A percentile compares a stretch with the other conserved stretches of the same genome.
These are phyloP conservation scores for Penicillium malachiteum DNA, from an alignment of 495 filamentous ascomycete species.

Conservation along the genomic window DNA sequence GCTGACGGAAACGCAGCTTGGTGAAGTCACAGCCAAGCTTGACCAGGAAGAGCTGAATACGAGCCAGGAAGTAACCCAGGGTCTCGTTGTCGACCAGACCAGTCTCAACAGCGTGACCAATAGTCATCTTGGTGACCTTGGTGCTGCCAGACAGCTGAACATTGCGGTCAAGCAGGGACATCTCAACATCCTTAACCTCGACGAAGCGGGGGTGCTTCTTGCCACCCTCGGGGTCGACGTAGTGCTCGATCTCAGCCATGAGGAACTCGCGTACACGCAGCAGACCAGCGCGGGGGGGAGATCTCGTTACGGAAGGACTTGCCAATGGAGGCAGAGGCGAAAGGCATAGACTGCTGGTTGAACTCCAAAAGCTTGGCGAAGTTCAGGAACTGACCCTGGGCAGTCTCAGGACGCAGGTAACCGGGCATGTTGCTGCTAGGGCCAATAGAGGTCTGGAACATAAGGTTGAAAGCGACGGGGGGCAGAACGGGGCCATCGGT, in stretches of 20 bases:
- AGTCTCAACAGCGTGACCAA: conserved; percentile 69
- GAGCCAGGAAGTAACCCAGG: conserved; percentile 81
- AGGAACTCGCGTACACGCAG: conserved; percentile 70
- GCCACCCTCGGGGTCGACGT: conserved; percentile 67
- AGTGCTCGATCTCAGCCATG: conserved; percentile 76
- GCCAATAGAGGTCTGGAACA: conserved; percentile 72
- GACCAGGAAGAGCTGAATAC: conserved; percentile 71
- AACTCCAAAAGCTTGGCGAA: conserved; percentile 71
- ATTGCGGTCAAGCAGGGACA: conserved; percentile 67
- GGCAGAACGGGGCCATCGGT: conserved; percentile 60
- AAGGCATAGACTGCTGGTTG: conserved; percentile 69
- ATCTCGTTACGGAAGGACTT: conserved; percentile 78
- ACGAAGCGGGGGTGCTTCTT: conserved; percentile 68
- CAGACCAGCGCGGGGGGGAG: conserved; percentile 64
- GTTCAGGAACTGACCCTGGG: conserved; percentile 66
- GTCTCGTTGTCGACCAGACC: conserved; percentile 79
- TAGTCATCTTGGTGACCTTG: conserved; percentile 54
- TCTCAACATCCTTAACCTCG: conserved; percentile 60
- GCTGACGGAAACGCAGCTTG: conserved; percentile 81
- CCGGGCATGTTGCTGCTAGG: conserved; percentile 63
- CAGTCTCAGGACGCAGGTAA: conserved; percentile 66
- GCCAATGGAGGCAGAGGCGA: conserved; percentile 72
- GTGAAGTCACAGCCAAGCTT: conserved; percentile 66
- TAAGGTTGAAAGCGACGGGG: conserved; percentile 70
- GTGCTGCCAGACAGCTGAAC: conserved; percentile 71